Evolutionary conservation across 2,329 filamentous ascomycete genomes (phyloP).

Genomic region (Bretziella fagacearum): DNA sequence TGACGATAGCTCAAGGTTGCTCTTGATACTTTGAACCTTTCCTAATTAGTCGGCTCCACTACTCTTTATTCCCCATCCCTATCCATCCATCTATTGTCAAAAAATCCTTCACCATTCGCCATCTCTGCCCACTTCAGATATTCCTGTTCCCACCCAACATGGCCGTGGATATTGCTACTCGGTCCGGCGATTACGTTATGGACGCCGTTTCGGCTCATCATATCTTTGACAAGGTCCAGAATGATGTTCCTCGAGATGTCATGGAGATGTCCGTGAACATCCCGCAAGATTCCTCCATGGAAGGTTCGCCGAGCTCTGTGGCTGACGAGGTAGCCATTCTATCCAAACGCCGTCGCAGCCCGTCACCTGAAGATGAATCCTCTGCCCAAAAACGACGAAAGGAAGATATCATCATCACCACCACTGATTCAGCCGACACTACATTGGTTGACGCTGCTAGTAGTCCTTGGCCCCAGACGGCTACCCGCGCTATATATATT

Average conservation of each 20-base stretch:
- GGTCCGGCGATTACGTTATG: not conserved
- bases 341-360: conserved; percentile 8
- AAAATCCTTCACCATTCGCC: not conserved
- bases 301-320: not conserved
- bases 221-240: not conserved
- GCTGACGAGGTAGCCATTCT: not conserved
- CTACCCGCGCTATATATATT: conserved; percentile 70
- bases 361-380: not conserved
- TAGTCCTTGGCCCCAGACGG: conserved; percentile 41
- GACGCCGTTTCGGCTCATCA: not conserved
- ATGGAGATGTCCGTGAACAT: not conserved
- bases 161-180: not conserved
- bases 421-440: not conserved
- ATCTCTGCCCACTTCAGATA: not conserved
- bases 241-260: not conserved
- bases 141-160: not conserved
- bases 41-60: not conserved
- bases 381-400: conserved; percentile 14
- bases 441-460: not conserved
- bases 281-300: not conserved
- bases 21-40: not conserved
- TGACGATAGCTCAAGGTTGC: too few relatives aligned
- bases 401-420: conserved; percentile 14
- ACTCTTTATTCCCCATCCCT: not conserved
- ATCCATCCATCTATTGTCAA: not conserved